phyloP scores from a whole-genome alignment of 345 rosid species.

The Salix udensis region DNA sequence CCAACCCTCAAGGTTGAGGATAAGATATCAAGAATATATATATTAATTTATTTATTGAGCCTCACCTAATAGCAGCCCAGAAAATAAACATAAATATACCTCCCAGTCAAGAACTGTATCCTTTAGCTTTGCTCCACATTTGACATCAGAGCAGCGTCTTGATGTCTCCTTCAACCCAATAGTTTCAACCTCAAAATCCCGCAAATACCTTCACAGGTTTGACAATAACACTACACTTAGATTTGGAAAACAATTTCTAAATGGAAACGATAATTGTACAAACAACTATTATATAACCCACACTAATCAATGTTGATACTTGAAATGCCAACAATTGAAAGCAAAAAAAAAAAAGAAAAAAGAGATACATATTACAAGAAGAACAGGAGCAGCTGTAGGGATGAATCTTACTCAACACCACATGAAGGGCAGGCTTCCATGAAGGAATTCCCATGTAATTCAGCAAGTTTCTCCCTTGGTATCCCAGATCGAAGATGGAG shows the following conservation, averaged over 20 bases:
- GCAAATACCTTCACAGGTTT: constrained; percentile 57
- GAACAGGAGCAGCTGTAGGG: background rate
- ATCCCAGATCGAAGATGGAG: constrained; percentile 98
- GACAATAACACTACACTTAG: background rate
- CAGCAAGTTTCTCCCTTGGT: constrained; percentile 94
- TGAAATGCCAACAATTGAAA: background rate
- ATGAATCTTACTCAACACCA: constrained; percentile 57
- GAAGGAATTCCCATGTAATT: constrained; percentile 91
- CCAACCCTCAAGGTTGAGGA: too few species aligned
- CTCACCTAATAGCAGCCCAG: background rate
- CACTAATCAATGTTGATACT: too few species aligned
- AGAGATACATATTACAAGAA: background rate
- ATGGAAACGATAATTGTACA: background rate
- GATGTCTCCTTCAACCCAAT: constrained; percentile 92
- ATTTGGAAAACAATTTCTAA: background rate
- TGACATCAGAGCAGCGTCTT: constrained; percentile 60
- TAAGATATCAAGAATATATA: background rate
- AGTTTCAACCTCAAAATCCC: constrained; percentile 96
- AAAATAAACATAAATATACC: constrained; percentile 39
- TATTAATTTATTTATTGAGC: background rate
- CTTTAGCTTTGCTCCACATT: constrained; percentile 78
- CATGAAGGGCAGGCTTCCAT: constrained; percentile 89
- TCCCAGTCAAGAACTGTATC: constrained; percentile 99
- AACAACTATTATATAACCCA: background rate
- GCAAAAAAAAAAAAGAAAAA: background rate